These are phyloP conservation scores for Paecilomyces variotii DNA, from an alignment of 2,329 filamentous ascomycete genomes.

Conservation along the genomic window DNA sequence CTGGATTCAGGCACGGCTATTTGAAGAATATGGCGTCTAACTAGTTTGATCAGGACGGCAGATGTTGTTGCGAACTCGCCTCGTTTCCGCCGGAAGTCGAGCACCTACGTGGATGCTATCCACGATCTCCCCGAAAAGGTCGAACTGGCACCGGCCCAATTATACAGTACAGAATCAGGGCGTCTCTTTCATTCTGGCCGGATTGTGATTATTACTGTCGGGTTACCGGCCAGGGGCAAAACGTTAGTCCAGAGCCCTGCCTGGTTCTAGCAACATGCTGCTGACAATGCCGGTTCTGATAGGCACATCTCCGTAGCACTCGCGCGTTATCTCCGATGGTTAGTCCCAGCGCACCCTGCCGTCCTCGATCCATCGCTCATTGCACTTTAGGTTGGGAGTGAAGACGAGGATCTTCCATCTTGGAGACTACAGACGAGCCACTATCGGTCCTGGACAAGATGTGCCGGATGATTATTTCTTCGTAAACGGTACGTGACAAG, in stretches of 20 bases:
- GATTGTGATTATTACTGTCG: slow-evolving; percentile 96
- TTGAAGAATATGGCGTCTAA: slow-evolving; percentile 10
- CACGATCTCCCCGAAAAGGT: slow-evolving; percentile 81
- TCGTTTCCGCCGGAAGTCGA: slow-evolving; percentile 83
- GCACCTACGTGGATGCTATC: slow-evolving; percentile 93
- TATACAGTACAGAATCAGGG: slow-evolving; percentile 97
- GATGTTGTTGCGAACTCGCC: slow-evolving; percentile 88
- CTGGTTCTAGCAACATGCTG: neutral
- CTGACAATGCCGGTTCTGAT: slow-evolving; percentile 5
- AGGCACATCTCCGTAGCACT: slow-evolving; percentile 93
- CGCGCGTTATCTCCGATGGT: slow-evolving; percentile 88
- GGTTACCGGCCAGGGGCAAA: slow-evolving; percentile 88
- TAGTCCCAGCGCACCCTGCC: slow-evolving; percentile 19
- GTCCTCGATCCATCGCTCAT: slow-evolving; percentile 8
- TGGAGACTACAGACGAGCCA: slow-evolving; percentile 90
- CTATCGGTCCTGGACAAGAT: slow-evolving; percentile 71
- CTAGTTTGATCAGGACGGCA: slow-evolving; percentile 56
- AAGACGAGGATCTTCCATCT: slow-evolving; percentile 98
- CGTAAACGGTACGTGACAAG: slow-evolving; percentile 58
- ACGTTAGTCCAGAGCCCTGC: slow-evolving; percentile 51
- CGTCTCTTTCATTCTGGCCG: slow-evolving; percentile 93
- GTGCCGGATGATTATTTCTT: slow-evolving; percentile 98
- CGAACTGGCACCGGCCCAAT: slow-evolving; percentile 84
- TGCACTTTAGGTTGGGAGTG: slow-evolving; percentile 67
- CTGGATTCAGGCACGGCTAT: neutral